These are phyloP conservation scores for Ilex paraguariensis DNA, from an alignment of 305 asterid genomes.

Conservation along the genomic window DNA sequence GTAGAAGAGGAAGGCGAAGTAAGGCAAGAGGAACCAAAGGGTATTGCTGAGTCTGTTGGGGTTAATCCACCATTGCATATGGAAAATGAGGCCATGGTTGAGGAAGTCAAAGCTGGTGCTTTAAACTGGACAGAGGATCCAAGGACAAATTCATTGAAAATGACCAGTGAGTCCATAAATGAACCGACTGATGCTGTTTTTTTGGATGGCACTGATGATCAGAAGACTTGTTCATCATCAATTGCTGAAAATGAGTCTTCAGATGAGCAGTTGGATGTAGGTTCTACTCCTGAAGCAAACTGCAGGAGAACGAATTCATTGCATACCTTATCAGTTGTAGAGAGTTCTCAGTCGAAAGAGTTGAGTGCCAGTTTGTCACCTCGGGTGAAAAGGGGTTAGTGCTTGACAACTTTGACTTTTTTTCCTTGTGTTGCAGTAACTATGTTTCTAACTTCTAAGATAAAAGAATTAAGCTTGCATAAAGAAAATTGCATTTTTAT, in stretches of 20 bases:
- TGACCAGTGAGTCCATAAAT: slow-evolving; percentile 12
- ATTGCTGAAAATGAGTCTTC: slow-evolving; percentile 18
- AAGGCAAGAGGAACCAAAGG: slow-evolving; percentile 15
- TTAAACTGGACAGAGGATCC: slow-evolving; percentile 13
- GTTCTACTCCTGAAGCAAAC: slow-evolving; percentile 40
- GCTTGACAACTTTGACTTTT: not conserved
- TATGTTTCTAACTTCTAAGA: too few relatives aligned
- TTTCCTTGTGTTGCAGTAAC: too few relatives aligned
- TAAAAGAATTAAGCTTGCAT: too few relatives aligned
- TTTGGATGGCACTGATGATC: slow-evolving; percentile 22
- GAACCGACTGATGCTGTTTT: slow-evolving; percentile 11
- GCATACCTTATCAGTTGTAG: slow-evolving; percentile 36
- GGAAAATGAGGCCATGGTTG: slow-evolving; percentile 5
- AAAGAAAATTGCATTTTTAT: too few relatives aligned
- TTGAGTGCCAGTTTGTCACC: slow-evolving; percentile 34
- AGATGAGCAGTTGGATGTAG: slow-evolving; percentile 39
- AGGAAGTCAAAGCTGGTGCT: slow-evolving; percentile 13
- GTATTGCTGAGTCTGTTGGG: slow-evolving; percentile 16
- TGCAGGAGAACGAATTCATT: slow-evolving; percentile 18
- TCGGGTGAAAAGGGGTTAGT: slow-evolving; percentile 47
- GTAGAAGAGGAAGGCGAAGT: slow-evolving; percentile 24
- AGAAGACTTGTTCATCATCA: slow-evolving; percentile 16
- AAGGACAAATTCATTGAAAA: slow-evolving; percentile 13
- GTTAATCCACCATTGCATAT: slow-evolving; percentile 8
- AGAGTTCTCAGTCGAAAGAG: slow-evolving; percentile 30